Conservation (phyloP, 1,284 basidiomycete species). For the Cerrena zonata region DNA sequence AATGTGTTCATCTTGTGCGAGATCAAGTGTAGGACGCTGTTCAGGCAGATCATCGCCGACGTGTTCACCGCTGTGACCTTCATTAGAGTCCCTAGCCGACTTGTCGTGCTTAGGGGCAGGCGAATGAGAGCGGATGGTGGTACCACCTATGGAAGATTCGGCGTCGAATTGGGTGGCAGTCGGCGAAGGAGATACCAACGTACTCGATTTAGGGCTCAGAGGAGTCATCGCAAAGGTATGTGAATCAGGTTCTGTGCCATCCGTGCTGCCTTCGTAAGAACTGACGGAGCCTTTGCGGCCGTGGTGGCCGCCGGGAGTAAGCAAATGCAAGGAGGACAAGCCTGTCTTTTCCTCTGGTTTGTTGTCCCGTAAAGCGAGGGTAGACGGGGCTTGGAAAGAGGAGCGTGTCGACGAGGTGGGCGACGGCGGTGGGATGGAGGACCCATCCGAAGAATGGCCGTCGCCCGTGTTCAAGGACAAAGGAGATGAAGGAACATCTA, state of each 20-base stretch:
- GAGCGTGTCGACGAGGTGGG: conserved; percentile 66
- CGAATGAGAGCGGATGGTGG: conserved; percentile 19
- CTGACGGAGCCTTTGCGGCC: conserved; percentile 40
- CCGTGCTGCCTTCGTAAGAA: conserved; percentile 32
- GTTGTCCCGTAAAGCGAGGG: conserved; percentile 65
- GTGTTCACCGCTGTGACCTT: conserved; percentile 12
- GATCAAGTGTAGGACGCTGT: conserved; percentile 32
- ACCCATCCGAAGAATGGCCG: conserved; percentile 33
- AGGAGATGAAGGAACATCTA: conserved; percentile 10
- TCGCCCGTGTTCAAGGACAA: conserved; percentile 11
- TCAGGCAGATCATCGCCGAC: conserved; percentile 25
- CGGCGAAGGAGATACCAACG: conserved; percentile 28
- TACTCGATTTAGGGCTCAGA: conserved; percentile 23
- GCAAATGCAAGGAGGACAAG: conserved; percentile 48
- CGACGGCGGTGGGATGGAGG: conserved; percentile 50
- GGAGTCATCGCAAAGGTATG: conserved; percentile 22
- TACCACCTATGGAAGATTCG: conserved; percentile 24
- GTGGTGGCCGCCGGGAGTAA: conserved; percentile 42
- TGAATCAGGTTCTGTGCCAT: conserved; percentile 36
- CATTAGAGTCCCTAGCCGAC: conserved; percentile 7
- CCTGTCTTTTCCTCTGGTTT: conserved; percentile 58
- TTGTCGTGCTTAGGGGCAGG: conserved; percentile 17
- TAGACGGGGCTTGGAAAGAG: conserved; percentile 48
- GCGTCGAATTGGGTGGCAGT: conserved; percentile 34
- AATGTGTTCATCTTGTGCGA: conserved; percentile 52